These are phyloP conservation scores for Alternaria tenuissima DNA, from an alignment of 2,329 filamentous ascomycete species.

Conservation along the genomic window DNA sequence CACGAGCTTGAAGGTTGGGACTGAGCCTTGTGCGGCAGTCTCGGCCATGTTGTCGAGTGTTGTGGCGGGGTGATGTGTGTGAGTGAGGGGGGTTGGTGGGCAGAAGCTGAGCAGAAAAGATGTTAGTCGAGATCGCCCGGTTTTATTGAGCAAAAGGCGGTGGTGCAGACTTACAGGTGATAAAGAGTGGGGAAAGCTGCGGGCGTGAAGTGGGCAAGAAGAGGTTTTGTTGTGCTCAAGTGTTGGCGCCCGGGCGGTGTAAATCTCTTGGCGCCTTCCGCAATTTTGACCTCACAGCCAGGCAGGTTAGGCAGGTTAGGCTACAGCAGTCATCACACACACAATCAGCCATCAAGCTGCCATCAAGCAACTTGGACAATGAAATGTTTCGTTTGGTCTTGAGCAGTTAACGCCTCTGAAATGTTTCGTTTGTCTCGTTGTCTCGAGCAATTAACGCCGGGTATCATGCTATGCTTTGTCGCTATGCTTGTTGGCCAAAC, in stretches of 20 bases:
- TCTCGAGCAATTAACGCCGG: conserved; percentile 35
- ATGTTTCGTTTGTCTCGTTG: too few species aligned
- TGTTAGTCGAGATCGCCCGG: conserved; percentile 28
- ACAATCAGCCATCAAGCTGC: not conserved
- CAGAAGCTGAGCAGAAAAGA: conserved; percentile 29
- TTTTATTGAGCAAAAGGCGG: conserved; percentile 18
- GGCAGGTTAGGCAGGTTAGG: conserved; percentile 1
- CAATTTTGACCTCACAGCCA: conserved; percentile 28
- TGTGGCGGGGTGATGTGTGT: conserved; percentile 44
- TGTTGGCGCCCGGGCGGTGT: conserved; percentile 41
- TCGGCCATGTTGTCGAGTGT: conserved; percentile 63
- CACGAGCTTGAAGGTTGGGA: conserved; percentile 98
- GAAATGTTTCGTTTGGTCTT: not conserved
- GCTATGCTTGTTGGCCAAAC: conserved; percentile 43
- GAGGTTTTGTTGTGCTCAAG: conserved; percentile 46
- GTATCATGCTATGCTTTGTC: conserved; percentile 49
- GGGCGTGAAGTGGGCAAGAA: conserved; percentile 41
- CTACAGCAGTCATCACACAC: conserved; percentile 11
- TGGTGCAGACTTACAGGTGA: conserved; percentile 34
- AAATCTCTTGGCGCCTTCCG: conserved; percentile 29
- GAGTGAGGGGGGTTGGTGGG: conserved; percentile 28
- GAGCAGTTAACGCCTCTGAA: conserved; percentile 30
- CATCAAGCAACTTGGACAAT: not conserved
- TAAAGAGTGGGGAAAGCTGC: conserved; percentile 40
- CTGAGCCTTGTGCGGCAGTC: conserved; percentile 53